A percentile compares a stretch with the other conserved stretches of the same genome.
Conservation (phyloP, 2,329 filamentous ascomycete species). For the Ophiostoma sp. region DNA sequence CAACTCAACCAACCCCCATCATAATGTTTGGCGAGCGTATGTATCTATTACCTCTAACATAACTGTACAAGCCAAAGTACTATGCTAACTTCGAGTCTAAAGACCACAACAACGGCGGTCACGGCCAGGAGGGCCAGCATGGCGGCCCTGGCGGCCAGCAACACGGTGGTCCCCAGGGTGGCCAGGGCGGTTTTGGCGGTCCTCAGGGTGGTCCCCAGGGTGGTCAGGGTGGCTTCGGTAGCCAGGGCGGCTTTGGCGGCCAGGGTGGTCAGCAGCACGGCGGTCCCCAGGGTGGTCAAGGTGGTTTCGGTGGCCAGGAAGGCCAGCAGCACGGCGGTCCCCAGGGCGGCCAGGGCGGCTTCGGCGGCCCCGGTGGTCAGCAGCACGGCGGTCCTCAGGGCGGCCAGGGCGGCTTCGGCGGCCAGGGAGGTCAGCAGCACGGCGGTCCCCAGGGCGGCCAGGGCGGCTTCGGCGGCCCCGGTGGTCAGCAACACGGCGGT, state of each 20-base stretch:
- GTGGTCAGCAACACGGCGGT: background rate
- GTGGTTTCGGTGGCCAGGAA: background rate
- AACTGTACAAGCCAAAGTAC: too few species aligned
- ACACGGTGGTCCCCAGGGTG: background rate
- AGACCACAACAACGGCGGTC: constrained; percentile 13
- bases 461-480: background rate
- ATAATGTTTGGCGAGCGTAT: constrained; percentile 12
- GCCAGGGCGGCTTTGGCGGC: background rate
- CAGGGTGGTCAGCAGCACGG: constrained; percentile 5
- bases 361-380: background rate
- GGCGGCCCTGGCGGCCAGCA: constrained; percentile 6
- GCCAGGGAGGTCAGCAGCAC: background rate
- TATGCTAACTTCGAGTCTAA: background rate
- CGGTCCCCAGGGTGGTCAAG: constrained; percentile 3
- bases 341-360: constrained; percentile 7
- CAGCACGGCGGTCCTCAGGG: constrained; percentile 6
- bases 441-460: background rate
- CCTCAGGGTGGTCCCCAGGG: background rate
- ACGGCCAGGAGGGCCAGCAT: background rate
- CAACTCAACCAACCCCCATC: background rate
- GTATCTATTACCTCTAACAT: background rate
- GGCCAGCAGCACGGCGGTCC: background rate
- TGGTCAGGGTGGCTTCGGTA: background rate
- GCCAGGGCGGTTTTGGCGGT: background rate
- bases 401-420: background rate